Conservation (phyloP, 352 stramenopile species). For the Globisporangium cederbergense region DNA sequence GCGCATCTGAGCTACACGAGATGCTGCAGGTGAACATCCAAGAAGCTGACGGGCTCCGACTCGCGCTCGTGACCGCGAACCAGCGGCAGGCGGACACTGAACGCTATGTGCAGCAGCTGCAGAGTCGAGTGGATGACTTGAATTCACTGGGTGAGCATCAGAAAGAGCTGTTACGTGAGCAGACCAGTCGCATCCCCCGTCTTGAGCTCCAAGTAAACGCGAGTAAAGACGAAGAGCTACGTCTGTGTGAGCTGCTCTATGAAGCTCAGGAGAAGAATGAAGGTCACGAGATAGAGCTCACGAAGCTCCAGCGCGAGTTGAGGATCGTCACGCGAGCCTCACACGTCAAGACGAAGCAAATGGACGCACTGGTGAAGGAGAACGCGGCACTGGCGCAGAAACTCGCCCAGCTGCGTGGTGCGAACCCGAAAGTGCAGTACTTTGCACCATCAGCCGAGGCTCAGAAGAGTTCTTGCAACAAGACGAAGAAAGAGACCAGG, state of each 20-base stretch:
- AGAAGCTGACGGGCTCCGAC: background rate
- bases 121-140: background rate
- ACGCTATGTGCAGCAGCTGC: background rate
- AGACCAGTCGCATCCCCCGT: background rate
- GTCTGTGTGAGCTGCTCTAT: slow-evolving; percentile 21
- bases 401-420: slow-evolving; percentile 18
- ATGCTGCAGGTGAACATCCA: background rate
- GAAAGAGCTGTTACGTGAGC: background rate
- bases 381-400: slow-evolving; percentile 18
- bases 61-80: background rate
- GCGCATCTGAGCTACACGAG: background rate
- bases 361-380: slow-evolving; percentile 6
- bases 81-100: background rate
- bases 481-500: background rate
- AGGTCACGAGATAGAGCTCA: slow-evolving; percentile 2
- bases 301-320: slow-evolving; percentile 5
- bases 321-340: slow-evolving; percentile 12
- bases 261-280: slow-evolving; percentile 18
- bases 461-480: background rate
- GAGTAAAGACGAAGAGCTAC: slow-evolving; percentile 8
- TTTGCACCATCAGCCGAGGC: background rate
- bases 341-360: slow-evolving; percentile 8
- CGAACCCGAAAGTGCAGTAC: slow-evolving; percentile 9
- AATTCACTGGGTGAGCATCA: background rate
- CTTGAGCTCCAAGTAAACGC: slow-evolving; percentile 1